phyloP scores from a whole-genome alignment of 2,329 filamentous ascomycete species.

The Pseudomassariella vexata region DNA sequence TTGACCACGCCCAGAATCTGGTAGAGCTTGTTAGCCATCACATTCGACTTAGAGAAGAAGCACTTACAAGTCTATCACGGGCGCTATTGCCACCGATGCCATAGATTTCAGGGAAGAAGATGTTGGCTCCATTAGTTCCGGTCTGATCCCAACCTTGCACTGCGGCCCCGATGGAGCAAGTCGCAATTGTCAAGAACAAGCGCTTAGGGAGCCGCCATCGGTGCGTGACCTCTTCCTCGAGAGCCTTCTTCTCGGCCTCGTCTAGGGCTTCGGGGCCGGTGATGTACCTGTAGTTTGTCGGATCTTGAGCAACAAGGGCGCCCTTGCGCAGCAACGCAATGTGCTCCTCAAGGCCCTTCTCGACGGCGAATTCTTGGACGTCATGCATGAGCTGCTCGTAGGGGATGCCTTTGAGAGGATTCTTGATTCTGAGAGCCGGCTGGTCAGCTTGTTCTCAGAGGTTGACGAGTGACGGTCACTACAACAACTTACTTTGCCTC shows the following conservation, averaged over 20 bases:
- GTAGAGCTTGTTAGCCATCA: background rate
- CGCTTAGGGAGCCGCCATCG: conserved; percentile 60
- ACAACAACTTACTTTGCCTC: conserved; percentile 33
- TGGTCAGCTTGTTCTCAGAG: background rate
- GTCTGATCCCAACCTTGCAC: conserved; percentile 67
- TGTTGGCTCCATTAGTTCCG: conserved; percentile 57
- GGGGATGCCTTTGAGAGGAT: conserved; percentile 43
- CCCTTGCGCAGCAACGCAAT: conserved; percentile 58
- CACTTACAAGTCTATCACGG: conserved; percentile 22
- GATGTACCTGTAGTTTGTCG: conserved; percentile 55
- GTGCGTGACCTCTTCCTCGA: conserved; percentile 59
- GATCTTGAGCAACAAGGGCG: conserved; percentile 69
- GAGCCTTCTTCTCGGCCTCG: conserved; percentile 51
- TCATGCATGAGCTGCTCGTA: conserved; percentile 47
- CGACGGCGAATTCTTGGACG: conserved; percentile 53
- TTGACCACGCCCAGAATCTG: conserved; percentile 55
- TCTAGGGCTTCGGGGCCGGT: conserved; percentile 50
- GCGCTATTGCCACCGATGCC: conserved; percentile 32
- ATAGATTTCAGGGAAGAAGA: conserved; percentile 53
- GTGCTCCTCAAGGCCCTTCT: conserved; percentile 54
- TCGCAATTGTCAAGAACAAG: conserved; percentile 61
- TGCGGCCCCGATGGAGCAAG: conserved; percentile 65
- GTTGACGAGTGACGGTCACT: background rate
- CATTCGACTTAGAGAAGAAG: no score
- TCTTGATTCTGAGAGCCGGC: conserved; percentile 31